These are phyloP conservation scores for Achaetomiella virescens DNA, from an alignment of 495 filamentous ascomycete genomes.

Conservation along the genomic window DNA sequence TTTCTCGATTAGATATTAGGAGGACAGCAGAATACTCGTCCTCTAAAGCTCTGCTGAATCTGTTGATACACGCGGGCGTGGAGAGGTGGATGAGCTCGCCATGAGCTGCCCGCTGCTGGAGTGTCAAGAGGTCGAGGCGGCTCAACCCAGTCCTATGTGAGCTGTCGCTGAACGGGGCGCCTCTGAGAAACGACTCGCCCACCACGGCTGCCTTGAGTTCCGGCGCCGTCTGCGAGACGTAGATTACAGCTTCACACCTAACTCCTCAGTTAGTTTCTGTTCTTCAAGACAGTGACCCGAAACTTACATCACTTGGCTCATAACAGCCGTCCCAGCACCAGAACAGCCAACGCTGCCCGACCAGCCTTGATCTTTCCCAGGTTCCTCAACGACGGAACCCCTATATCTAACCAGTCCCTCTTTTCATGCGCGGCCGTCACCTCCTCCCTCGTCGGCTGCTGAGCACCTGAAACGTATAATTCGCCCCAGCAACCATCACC, in stretches of 20 bases:
- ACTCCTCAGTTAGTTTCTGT: not conserved
- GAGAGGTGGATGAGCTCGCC: slow-evolving; percentile 25
- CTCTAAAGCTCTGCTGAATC: slow-evolving; percentile 28
- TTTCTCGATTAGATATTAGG: slow-evolving; percentile 27
- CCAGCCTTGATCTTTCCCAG: slow-evolving; percentile 34
- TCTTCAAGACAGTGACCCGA: not conserved
- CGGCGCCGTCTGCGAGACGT: slow-evolving; percentile 30
- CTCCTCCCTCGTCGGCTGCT: slow-evolving; percentile 47
- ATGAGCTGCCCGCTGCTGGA: slow-evolving; percentile 29
- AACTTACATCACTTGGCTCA: slow-evolving; percentile 40
- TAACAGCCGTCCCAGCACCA: slow-evolving; percentile 34
- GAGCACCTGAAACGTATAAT: slow-evolving; percentile 47
- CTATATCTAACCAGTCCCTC: slow-evolving; percentile 49
- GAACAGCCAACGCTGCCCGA: slow-evolving; percentile 32
- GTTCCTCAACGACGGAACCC: slow-evolving; percentile 46
- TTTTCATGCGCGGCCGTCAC: slow-evolving; percentile 41
- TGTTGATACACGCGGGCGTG: slow-evolving; percentile 22
- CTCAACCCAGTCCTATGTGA: slow-evolving; percentile 29
- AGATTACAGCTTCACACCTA: slow-evolving; percentile 45
- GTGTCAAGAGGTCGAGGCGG: slow-evolving; percentile 28
- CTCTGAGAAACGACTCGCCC: slow-evolving; percentile 31
- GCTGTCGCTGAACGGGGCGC: slow-evolving; percentile 33
- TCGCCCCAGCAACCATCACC: slow-evolving; percentile 36
- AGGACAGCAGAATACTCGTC: slow-evolving; percentile 30
- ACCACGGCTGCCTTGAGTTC: slow-evolving; percentile 35